These are phyloP conservation scores for Chrysoporthe puriensis DNA, from an alignment of 2,329 filamentous ascomycete species.

Conservation along the genomic window DNA sequence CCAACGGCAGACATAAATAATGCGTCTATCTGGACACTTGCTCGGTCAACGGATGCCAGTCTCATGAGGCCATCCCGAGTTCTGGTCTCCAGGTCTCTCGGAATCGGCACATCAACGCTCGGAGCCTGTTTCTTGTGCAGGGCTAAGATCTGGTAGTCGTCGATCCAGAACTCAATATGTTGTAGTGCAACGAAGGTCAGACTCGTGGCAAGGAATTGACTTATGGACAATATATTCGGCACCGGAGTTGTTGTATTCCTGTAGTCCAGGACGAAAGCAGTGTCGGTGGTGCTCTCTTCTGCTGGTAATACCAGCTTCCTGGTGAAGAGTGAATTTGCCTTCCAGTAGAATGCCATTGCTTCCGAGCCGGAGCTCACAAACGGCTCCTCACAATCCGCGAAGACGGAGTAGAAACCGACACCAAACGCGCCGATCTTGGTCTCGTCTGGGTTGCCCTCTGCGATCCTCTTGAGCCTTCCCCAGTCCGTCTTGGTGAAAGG, in stretches of 20 bases:
- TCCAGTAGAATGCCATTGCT: conserved; percentile 99
- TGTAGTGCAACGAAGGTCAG: conserved; percentile 92
- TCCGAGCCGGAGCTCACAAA: conserved; percentile 92
- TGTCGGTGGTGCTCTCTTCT: conserved; percentile 69
- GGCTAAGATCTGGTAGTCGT: conserved; percentile 79
- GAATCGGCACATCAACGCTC: conserved; percentile 71
- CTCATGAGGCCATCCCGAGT: conserved; percentile 91
- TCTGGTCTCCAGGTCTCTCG: conserved; percentile 76
- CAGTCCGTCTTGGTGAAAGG: conserved; percentile 90
- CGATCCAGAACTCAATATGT: conserved; percentile 85
- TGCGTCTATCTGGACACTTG: conserved; percentile 90
- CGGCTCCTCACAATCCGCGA: conserved; percentile 96
- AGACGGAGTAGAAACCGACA: conserved; percentile 98
- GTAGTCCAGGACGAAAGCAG: conserved; percentile 94
- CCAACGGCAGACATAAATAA: conserved; percentile 85
- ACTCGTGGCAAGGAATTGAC: conserved; percentile 92
- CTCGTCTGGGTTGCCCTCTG: conserved; percentile 98
- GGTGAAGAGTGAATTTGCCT: conserved; percentile 95
- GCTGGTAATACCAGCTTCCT: conserved; percentile 76
- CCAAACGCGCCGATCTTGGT: conserved; percentile 99
- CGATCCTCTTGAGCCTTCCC: conserved; percentile 91
- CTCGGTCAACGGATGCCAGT: conserved; percentile 76
- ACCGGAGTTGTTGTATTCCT: conserved; percentile 85
- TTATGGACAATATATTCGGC: conserved; percentile 82
- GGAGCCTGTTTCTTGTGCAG: conserved; percentile 87